Base-by-base conservation (phyloP, 805 yeast genomes). In the Suhomyces sp. region DNA sequence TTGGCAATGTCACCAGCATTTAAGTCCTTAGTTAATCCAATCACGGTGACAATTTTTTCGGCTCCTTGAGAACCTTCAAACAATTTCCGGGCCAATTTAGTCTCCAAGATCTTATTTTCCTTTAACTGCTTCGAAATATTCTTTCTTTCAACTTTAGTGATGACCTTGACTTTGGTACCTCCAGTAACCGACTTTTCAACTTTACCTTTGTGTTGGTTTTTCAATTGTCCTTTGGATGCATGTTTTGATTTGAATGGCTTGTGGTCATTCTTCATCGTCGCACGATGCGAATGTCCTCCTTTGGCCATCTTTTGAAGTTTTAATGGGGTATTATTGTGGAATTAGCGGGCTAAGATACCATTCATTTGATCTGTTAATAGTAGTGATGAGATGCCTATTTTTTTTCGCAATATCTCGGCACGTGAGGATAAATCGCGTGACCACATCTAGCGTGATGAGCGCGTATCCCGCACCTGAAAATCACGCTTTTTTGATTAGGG, bases 231-330 rank as follows among this genome's bases (percentile, higher is more conserved):
- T 56, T 93, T 93, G 10, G 95, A 77, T 14, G 96, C 77, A 68
- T 93, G 98, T 56, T 81, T 84, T 2, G 95, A 77, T 58, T 93
- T 95, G 73, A 88, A 95, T 7, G 90, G 75, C 65, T 93, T 93
- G 53, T 91, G 95, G 31, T 80, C 80, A 54, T 81, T 81, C 61
- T 88, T 91, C 28, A 86, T 65, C 3, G 95, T 79, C 9, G 91
- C 72, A 56, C 98, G 76, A 58, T 93, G 98, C 6, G 88, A 77
- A 58, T 82, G 84, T 20, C 67, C 65, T 50, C 85, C 85, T 35
- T 47, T 49, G 29, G 83, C 86, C 83, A 81, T 79, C 24, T 10
- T 27, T n/a, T n/a, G n/a, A n/a, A n/a, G n/a, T n/a, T n/a, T n/a
- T n/a, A n/a, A n/a, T n/a, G n/a, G n/a, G n/a, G n/a, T n/a, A n/a